Base-by-base conservation (phyloP, 345 rosid genomes). In the Fremontodendron californicum region DNA sequence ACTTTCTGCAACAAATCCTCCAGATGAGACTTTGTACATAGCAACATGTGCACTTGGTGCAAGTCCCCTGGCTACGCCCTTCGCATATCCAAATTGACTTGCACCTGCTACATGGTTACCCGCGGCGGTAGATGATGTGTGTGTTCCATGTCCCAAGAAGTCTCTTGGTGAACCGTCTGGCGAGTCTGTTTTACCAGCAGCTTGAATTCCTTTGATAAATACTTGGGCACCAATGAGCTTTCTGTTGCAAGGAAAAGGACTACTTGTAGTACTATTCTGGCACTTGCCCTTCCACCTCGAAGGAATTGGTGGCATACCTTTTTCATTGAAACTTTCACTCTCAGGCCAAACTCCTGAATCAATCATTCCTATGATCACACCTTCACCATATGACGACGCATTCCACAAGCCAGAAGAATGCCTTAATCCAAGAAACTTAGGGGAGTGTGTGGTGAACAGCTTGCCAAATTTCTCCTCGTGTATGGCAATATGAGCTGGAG, bases 31-130 rank as follows among this genome's bases (percentile, higher is more conserved):
- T 31, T 76, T 76, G 61, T 76, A 76, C 72, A 64, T 76, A 9
- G 78, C 78, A 35, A 76, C 21, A 48, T 76, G 71, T 31, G 73
- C 78, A n/a, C 72, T 23, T 0, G 78, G 78, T 64, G 78, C 78
- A 0, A 76, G 40, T 39, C 72, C 78, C 12, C 72, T 67, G 0
- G 78, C 73, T 29, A 57, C 37, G 43, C 78, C 78, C 2, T 39
- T 63, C n/a, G 78, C 78, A 51, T 63, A 64, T 65, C 72, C 78
- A 23, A 76, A 64, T 46, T 76, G 78, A 48, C 78, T 76, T 62
- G 72, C 72, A 16, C 78, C 78, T 6, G 25, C 9, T 8, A 64
- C 78, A 31, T 51, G 60, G 57, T 65, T 76, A 15, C 78, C 78
- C 4, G 63, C 73, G 15, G 63, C 73, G 2, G 63, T 76, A 1